Evolutionary conservation across 106 monocot species (phyloP).

Genomic region (Acanthochlamys bracteata): DNA sequence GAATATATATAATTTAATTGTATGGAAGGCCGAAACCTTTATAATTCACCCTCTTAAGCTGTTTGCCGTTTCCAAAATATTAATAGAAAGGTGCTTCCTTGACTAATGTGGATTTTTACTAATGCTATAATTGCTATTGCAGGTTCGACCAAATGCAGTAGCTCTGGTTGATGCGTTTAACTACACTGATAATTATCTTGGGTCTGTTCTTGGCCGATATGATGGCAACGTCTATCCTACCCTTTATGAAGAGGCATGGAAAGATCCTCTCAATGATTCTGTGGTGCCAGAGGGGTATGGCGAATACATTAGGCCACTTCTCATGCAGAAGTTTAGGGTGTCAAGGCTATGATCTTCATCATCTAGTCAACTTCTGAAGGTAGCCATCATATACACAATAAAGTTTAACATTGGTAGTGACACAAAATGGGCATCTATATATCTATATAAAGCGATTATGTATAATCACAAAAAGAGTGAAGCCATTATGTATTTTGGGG

Average conservation of each 20-base stretch:
- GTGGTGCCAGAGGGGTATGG: conserved; percentile 78
- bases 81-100: too few relatives aligned
- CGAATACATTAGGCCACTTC: conserved; percentile 65
- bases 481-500: too few relatives aligned
- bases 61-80: too few relatives aligned
- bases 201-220: conserved; percentile 73
- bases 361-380: too few relatives aligned
- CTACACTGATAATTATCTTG: conserved; percentile 86
- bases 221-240: conserved; percentile 87
- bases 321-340: conserved; percentile 48
- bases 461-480: too few relatives aligned
- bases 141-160: conserved; percentile 84
- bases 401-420: too few relatives aligned
- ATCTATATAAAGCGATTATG: too few relatives aligned
- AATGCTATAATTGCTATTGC: not conserved
- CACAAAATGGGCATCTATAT: too few relatives aligned
- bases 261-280: conserved; percentile 87
- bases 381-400: too few relatives aligned
- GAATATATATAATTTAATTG: not conserved
- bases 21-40: too few relatives aligned
- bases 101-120: too few relatives aligned
- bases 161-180: conserved; percentile 89
- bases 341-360: conserved; percentile 37
- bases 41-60: too few relatives aligned
- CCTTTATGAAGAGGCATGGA: conserved; percentile 76